phyloP scores from a whole-genome alignment of 441 rosid species.

The Populus hybrid region DNA sequence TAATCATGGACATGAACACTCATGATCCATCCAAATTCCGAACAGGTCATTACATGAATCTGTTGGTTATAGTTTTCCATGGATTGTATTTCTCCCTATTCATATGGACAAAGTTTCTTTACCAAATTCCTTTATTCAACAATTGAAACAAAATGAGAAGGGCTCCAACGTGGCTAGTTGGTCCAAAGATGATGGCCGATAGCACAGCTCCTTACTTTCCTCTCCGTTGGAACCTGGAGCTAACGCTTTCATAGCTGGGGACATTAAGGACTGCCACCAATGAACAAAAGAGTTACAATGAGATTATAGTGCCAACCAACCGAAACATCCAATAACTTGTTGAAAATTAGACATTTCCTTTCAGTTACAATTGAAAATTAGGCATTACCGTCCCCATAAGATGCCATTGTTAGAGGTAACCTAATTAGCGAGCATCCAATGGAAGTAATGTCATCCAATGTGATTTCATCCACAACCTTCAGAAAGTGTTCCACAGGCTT shows the following conservation, averaged over 20 bases:
- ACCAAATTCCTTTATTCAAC: no score
- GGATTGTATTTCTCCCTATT: no score
- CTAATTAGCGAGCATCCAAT: no score
- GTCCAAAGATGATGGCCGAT: neutral
- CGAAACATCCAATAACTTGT: no score
- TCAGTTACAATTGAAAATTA: no score
- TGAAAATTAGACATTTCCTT: no score
- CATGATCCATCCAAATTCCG: neutral
- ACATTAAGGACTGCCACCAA: conserved; percentile 50
- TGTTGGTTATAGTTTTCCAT: neutral
- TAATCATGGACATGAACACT: neutral
- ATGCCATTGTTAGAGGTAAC: no score
- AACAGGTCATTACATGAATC: neutral
- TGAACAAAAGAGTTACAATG: neutral
- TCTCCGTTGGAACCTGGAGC: conserved; percentile 43
- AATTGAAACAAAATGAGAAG: no score
- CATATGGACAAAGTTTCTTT: no score
- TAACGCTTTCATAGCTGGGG: conserved; percentile 67
- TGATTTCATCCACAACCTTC: no score
- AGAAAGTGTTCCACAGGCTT: conserved; percentile 60
- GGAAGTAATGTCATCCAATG: no score
- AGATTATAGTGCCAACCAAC: conserved; percentile 3
- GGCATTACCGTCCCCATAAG: no score
- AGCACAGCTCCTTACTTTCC: neutral
- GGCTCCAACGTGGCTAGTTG: neutral